Base-by-base conservation (phyloP, 345 rosid species). In the Sonneratia caseolaris region DNA sequence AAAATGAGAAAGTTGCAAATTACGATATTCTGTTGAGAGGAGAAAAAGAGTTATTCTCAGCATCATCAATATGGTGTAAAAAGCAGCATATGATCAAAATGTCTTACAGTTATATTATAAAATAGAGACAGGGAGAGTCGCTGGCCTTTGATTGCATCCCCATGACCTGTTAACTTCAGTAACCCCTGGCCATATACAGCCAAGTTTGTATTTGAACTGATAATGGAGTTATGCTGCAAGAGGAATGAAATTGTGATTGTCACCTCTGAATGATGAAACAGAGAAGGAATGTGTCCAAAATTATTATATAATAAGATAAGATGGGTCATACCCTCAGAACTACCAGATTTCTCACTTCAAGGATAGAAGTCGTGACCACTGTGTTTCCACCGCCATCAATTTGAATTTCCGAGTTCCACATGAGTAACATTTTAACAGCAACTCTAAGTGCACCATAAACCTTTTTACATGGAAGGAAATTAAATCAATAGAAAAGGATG, bases 331-430 rank as follows among this genome's bases (percentile, higher is more conserved):
- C 99, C 92, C 81, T 91, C 66, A 95, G 84, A 81, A 92, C 99
- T 75, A 92, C 93, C 66, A 95, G 89, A 86, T 95, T 95, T 77
- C 97, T 89, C 84, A 85, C 96, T 89, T 95, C 99, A 82, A 95
- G 89, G 74, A 92, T 72, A 72, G 97, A 95, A 64, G 96, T 86
- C 68, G 97, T 87, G 55, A 95, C 96, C 40, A 86, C 80, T 64
- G 97, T 87, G 79, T 92, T 92, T 82, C 97, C 97, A 45, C 93
- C 89, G 65, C 97, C 97, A 85, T 92, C 99, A 75, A 92, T 86
- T 85, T 82, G 87, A 84, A 95, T 90, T 71, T 82, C 82, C 71
- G 99, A 92, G 85, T 95, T 95, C 94, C 89, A 88, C 97, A 95
- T 90, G 69, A 95, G 93, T 77, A 95, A 79, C 88, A 95, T 92